phyloP scores from a whole-genome alignment of 2,329 filamentous ascomycete genomes.

The Triangularia setosa region DNA sequence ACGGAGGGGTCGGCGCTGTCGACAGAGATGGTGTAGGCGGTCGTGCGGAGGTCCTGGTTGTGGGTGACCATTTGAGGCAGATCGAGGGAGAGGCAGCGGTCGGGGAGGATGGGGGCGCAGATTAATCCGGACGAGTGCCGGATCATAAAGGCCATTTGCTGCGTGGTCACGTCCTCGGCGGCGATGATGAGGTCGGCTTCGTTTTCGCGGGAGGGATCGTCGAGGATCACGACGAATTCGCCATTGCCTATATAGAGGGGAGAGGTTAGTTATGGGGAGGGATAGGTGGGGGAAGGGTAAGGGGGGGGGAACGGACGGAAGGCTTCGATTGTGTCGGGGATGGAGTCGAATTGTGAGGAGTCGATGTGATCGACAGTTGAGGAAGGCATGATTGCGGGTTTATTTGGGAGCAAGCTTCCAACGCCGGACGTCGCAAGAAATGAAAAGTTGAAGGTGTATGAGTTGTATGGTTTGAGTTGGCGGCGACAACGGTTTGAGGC shows the following conservation, averaged over 20 bases:
- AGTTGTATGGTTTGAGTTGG: background rate
- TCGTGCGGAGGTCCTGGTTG: slow-evolving; percentile 78
- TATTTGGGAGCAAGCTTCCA: background rate
- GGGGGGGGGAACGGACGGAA: slow-evolving; percentile 50
- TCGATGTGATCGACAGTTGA: slow-evolving; percentile 40
- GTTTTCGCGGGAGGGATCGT: slow-evolving; percentile 89
- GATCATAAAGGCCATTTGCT: slow-evolving; percentile 95
- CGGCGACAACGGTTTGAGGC: background rate
- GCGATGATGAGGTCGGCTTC: slow-evolving; percentile 98
- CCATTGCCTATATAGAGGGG: slow-evolving; percentile 55
- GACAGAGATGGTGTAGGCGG: slow-evolving; percentile 88
- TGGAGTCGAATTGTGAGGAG: slow-evolving; percentile 56
- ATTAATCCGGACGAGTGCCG: slow-evolving; percentile 86
- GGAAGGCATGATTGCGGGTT: slow-evolving; percentile 43
- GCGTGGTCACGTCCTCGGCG: slow-evolving; percentile 74
- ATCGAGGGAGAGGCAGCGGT: slow-evolving; percentile 64
- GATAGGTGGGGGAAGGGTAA: background rate
- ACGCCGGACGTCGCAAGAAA: background rate
- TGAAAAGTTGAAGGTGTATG: background rate
- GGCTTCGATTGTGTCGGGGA: slow-evolving; percentile 60
- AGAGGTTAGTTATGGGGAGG: slow-evolving; percentile 13
- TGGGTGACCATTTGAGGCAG: slow-evolving; percentile 83
- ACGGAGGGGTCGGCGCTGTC: slow-evolving; percentile 71
- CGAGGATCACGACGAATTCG: slow-evolving; percentile 94
- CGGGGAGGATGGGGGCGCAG: slow-evolving; percentile 75